Base-by-base conservation (phyloP, 2,329 filamentous ascomycete species). In the Cryphonectria japonica region DNA sequence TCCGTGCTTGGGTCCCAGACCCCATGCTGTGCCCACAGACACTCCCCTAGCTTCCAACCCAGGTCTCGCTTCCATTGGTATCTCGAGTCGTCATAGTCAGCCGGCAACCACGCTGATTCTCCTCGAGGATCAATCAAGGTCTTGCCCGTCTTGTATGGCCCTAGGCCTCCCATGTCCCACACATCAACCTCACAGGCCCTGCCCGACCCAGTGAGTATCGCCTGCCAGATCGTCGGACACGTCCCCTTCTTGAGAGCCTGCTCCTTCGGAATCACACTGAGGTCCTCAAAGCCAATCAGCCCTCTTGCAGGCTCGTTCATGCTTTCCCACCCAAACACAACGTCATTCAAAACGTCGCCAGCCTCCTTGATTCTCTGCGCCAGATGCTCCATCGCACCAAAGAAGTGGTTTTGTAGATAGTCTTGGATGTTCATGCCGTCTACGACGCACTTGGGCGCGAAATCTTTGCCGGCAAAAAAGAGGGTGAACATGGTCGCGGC, bases 371-470 rank as follows among this genome's bases (percentile, higher is more conserved):
- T 97, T 71, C 92, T 88, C 78, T 88, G 87, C 0, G 95, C 95
- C 9, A 99, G 86, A 78, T 97, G 92, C 29, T 88, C 89, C 75
- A 93, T 92, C 26, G 97, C 94, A 43, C 84, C 85, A 73, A 97
- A 85, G 75, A 95, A 98, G 79, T 98, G 97, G 43, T 88, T 87
- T 78, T 97, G 94, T 16, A 99, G 85, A 78, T 94, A 99, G 77
- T 99, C 95, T 78, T 98, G 95, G 70, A 99, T 98, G 78, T 99
- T 99, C 78, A 94, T 86, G 57, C 94, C 94, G 79, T 99, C 91
- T 69, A 99, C 95, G 75, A 98, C 92, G 75, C 95, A 97, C 78
- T 97, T 98, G 3, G 97, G 97, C 1, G 96, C 93, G 83, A 98
- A 98, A 77, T 97, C 93, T 74, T 86, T 89, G 50, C 96, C 96